phyloP scores from a whole-genome alignment of 2,329 filamentous ascomycete genomes.

The Aspergillus japonicus region DNA sequence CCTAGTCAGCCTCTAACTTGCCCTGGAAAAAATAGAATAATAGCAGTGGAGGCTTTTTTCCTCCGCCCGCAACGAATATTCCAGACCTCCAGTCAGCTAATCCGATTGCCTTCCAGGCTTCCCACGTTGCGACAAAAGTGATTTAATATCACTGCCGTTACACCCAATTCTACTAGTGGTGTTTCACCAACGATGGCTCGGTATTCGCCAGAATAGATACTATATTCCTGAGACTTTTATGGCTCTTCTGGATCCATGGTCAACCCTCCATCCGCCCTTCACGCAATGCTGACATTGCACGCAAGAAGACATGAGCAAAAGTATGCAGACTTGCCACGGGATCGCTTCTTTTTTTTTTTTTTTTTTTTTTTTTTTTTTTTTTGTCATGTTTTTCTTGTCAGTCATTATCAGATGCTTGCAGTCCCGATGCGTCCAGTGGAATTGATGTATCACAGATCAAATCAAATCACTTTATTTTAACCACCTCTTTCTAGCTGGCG shows the following conservation, averaged over 20 bases:
- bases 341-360: not conserved
- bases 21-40: not conserved
- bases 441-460: not conserved
- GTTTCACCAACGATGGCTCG: not conserved
- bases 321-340: not conserved
- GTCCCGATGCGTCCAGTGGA: not conserved
- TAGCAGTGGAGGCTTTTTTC: not conserved
- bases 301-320: not conserved
- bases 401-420: slow-evolving; percentile 2
- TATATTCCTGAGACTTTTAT: not conserved
- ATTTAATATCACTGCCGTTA: not conserved
- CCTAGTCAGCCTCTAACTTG: not conserved
- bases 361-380: not conserved
- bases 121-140: not conserved
- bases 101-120: not conserved
- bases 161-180: not conserved
- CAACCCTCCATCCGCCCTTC: not conserved
- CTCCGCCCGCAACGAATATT: slow-evolving; percentile 3
- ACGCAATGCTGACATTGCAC: not conserved
- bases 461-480: not conserved
- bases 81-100: not conserved
- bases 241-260: not conserved
- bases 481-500: not conserved
- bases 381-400: not conserved
- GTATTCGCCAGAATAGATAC: not conserved